phyloP scores from a whole-genome alignment of 2,329 filamentous ascomycete species.

The Neonectria neomacrospora region DNA sequence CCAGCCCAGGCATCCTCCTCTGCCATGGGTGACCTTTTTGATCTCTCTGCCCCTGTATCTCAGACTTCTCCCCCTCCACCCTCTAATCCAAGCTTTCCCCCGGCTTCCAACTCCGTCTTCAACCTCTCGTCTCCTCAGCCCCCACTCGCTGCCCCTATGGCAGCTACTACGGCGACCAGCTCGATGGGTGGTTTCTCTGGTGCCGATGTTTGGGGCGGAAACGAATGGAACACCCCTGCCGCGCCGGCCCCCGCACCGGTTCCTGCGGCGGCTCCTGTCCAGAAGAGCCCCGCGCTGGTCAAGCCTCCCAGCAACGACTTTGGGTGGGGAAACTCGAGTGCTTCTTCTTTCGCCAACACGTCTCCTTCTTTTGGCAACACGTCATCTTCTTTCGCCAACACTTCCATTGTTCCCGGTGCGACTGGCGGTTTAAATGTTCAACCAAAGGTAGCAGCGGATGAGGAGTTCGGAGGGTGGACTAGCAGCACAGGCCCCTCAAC shows the following conservation, averaged over 20 bases:
- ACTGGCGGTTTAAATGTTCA: slow-evolving; percentile 72
- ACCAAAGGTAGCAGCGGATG: slow-evolving; percentile 84
- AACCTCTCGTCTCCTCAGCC: slow-evolving; percentile 73
- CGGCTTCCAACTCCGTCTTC: slow-evolving; percentile 74
- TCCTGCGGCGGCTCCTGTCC: slow-evolving; percentile 56
- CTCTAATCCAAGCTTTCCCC: slow-evolving; percentile 52
- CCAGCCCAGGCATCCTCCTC: slow-evolving; percentile 61
- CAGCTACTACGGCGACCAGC: slow-evolving; percentile 48
- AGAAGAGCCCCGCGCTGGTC: slow-evolving; percentile 69
- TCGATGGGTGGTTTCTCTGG: slow-evolving; percentile 56
- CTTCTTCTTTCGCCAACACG: slow-evolving; percentile 62
- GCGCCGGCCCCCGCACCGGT: slow-evolving; percentile 58
- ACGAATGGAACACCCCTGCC: slow-evolving; percentile 81
- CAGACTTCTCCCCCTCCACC: slow-evolving; percentile 57
- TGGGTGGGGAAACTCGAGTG: slow-evolving; percentile 61
- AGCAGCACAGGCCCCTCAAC: slow-evolving; percentile 69
- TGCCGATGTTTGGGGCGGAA: slow-evolving; percentile 85
- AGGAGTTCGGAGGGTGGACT: slow-evolving; percentile 96
- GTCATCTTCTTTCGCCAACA: slow-evolving; percentile 60
- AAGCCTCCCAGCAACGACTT: slow-evolving; percentile 68
- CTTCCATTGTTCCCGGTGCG: slow-evolving; percentile 70
- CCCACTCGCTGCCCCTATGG: slow-evolving; percentile 56
- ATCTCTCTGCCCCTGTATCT: slow-evolving; percentile 69
- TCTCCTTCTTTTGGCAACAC: slow-evolving; percentile 49
- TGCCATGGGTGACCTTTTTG: slow-evolving; percentile 83